A percentile compares a stretch with the other conserved stretches of the same genome.
These are phyloP conservation scores for Pythium chondricola DNA, from an alignment of 352 stramenopile species.

Conservation along the genomic window DNA sequence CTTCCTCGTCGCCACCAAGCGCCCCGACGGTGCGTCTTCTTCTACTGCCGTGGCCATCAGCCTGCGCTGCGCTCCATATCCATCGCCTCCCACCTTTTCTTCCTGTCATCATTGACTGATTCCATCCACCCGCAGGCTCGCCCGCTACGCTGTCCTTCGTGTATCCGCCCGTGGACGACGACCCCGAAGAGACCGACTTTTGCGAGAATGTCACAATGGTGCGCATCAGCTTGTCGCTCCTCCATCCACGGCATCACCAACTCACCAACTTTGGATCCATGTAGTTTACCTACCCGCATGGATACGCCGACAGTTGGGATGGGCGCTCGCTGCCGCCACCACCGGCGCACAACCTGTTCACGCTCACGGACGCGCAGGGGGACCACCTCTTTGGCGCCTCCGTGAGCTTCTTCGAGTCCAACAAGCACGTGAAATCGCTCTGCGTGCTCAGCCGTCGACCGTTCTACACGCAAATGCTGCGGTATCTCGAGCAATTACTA, in stretches of 20 bases:
- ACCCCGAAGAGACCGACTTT: constrained; percentile 30
- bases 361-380: constrained; percentile 33
- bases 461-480: constrained; percentile 40
- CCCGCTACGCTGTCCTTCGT: constrained; percentile 26
- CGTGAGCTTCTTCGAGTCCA: constrained; percentile 40
- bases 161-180: constrained; percentile 27
- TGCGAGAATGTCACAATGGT: constrained; percentile 46
- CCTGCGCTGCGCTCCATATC: not conserved
- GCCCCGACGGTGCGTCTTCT: constrained; percentile 13
- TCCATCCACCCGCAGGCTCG: constrained; percentile 8
- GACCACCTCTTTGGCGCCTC: constrained; percentile 43
- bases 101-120: not conserved
- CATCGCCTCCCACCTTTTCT: not conserved
- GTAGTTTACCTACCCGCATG: constrained; percentile 48
- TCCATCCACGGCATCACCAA: not conserved
- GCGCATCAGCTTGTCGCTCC: not conserved
- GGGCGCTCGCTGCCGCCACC: constrained; percentile 25
- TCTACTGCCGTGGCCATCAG: not conserved
- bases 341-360: constrained; percentile 44
- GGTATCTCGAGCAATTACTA: constrained; percentile 46
- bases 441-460: constrained; percentile 36
- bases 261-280: too few relatives aligned
- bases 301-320: constrained; percentile 28
- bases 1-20: constrained; percentile 36
- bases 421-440: constrained; percentile 30